Conservation (phyloP, 306 rosid genomes). For the Cicer bijugum region DNA sequence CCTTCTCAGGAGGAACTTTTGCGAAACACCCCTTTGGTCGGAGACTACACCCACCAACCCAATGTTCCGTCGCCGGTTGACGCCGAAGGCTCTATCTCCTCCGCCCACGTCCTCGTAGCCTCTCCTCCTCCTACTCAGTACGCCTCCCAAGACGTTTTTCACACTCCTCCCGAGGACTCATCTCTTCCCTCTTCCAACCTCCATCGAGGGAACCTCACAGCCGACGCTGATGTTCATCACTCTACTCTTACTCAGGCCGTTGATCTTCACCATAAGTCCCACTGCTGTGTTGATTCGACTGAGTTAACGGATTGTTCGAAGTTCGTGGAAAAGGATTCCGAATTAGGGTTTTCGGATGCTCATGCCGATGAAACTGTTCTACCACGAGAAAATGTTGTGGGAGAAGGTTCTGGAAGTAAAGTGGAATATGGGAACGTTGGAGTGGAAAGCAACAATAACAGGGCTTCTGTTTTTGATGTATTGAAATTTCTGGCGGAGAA, state of each 20-base stretch:
- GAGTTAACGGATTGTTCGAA: not conserved
- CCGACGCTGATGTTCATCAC: not conserved
- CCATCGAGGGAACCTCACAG: too few species aligned
- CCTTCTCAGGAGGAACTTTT: too few species aligned
- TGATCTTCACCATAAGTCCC: not conserved
- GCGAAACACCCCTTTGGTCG: too few species aligned
- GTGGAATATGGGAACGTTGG: not conserved
- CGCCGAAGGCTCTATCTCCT: not conserved
- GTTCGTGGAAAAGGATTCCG: conserved; percentile 43
- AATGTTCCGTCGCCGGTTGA: too few species aligned
- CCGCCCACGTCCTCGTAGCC: conserved; percentile 36
- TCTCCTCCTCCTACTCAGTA: conserved; percentile 46
- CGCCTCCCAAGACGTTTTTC: conserved; percentile 51
- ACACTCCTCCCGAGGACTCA: conserved; percentile 58
- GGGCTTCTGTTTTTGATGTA: conserved; percentile 27
- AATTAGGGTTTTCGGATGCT: conserved; percentile 46
- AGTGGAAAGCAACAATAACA: not conserved
- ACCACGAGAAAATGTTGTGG: not conserved
- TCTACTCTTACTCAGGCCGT: not conserved
- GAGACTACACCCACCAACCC: too few species aligned
- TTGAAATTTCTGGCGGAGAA: conserved; percentile 34
- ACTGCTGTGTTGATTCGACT: conserved; percentile 2
- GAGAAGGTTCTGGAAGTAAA: not conserved
- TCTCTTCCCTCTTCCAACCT: conserved; percentile 26
- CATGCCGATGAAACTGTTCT: not conserved